Percentiles rank a stretch among this genome's conserved stretches.
Evolutionary conservation across 1,284 basidiomycete genomes (phyloP).

Genomic region (Heterobasidion irregulare): DNA sequence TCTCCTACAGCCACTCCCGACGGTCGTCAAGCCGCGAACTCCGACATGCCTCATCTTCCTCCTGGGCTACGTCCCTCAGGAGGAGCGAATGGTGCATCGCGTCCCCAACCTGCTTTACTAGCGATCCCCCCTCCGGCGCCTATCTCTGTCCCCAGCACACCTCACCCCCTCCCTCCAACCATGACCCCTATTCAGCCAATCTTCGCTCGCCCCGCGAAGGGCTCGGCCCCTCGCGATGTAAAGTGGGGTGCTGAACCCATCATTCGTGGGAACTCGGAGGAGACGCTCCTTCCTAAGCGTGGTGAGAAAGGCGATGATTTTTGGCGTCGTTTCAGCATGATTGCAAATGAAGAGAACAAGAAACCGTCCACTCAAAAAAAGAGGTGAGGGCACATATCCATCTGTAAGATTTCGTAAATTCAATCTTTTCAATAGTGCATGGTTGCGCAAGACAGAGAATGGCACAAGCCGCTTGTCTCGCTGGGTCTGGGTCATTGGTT

Average conservation of each 20-base stretch:
- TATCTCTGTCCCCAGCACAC: constrained; percentile 32
- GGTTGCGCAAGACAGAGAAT: constrained; percentile 56
- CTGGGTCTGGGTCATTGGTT: constrained; percentile 62
- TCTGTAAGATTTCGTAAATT: not conserved
- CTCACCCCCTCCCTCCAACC: constrained; percentile 68
- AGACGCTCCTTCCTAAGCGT: constrained; percentile 51
- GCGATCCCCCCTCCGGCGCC: constrained; percentile 16
- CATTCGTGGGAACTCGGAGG: constrained; percentile 62
- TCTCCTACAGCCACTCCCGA: constrained; percentile 57
- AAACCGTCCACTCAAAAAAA: constrained; percentile 35
- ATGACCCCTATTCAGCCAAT: constrained; percentile 70
- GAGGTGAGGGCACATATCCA: constrained; percentile 29
- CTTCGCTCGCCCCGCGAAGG: constrained; percentile 57
- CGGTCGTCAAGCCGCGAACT: constrained; percentile 39
- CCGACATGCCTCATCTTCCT: constrained; percentile 29
- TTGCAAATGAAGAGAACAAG: constrained; percentile 56
- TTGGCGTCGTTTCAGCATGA: constrained; percentile 78
- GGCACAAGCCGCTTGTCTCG: constrained; percentile 44
- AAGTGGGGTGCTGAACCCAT: constrained; percentile 47
- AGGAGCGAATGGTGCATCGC: constrained; percentile 7
- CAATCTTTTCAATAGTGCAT: constrained; percentile 34
- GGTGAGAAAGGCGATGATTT: constrained; percentile 74
- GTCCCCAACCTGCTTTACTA: constrained; percentile 13
- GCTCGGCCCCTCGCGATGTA: constrained; percentile 31
- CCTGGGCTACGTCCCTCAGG: constrained; percentile 23